Evolutionary conservation across 2,329 filamentous ascomycete species (phyloP), one percentile per base, ranked within the genome.

Genomic region (Myriosclerotinia scirpicola): DNA sequence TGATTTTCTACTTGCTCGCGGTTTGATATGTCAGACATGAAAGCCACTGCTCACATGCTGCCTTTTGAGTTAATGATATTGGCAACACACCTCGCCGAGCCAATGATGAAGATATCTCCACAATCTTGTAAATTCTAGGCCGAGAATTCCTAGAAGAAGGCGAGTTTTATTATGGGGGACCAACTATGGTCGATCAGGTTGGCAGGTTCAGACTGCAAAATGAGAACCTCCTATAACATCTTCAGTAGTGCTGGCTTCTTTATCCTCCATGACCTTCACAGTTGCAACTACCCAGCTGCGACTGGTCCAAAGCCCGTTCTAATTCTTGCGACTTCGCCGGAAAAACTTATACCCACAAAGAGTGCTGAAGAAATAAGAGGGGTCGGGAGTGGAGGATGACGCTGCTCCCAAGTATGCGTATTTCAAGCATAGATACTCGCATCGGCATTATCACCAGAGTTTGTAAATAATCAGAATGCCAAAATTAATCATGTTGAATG

Each of bases 71-170:
- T 46, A n/a, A n/a, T n/a, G 56, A 60, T 14, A 3, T 48, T 36
- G 42, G 42, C 2, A 60, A 60, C 8, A 46, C 56, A 60, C n/a
- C 56, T n/a, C 12, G 42, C 14, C 15, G 40, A 46, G 56, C 56
- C 14, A 60, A 34, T 48, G 5, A 60, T 7, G 56, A 60, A 30
- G 40, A 60, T n/a, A 2, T 46, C 2, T 17, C 15, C 22, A n/a
- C 42, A 1, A 60, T n/a, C 15, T 46, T 46, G 30, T 26, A 14
- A 11, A 60, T 60, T 36, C 40, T 48, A 20, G 40, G 30, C 15
- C 12, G 14, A 4, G 42, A 34, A 15, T 34, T 48, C 42, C 3
- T 12, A 22, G 22, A 48, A 42, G 34, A 34, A 4, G 40, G 34
- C 8, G 40, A 48, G 22, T n/a, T 36, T 36, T 9, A 14, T 9